Base-by-base conservation (phyloP, 108 stramenopile species). In the Asterionellopsis glacialis region DNA sequence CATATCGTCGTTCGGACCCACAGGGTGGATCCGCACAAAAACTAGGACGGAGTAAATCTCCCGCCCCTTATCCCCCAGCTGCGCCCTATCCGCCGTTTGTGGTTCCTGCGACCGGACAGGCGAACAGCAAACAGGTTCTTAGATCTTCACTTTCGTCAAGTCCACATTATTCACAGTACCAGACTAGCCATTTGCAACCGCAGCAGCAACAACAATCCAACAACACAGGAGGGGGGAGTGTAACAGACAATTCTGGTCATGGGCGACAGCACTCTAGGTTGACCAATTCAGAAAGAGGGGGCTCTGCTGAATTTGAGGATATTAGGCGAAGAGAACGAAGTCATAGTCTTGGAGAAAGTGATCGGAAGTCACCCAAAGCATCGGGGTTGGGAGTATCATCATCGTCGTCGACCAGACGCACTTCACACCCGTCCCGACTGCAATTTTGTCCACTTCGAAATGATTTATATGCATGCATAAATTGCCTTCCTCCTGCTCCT, bases 11-110 rank as follows among this genome's bases (percentile, higher is more conserved):
- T 5, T 33, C 33, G 7, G 33, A 33, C 7, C 33, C 33, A 7
- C 33, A 33, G 7, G 33, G 5, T 33, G 2, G 5, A 33, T 33
- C 33, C 7, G 33, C 33, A 33, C 33, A 33, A 7, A 2, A 33
- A 33, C 33, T 2, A 7, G 33, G 5, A 33, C 33, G 33, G 33
- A 33, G 33, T 7, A 33, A 33, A 7, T 33, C 33, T 33, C 33
- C 33, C 7, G 33, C 33, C 2, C 33, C 33, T 7, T 33, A 54
- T 54, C 24, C 22, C 11, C 71, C 71, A 54, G 58, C 55, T 39
- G 71, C 71, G 15, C 65, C 64, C 4, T 72, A 66, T 63, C 69
- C 69, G 14, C 69, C 69, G 21, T 33, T 63, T 70, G 69, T 21
- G 27, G 41, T 69, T 44, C 54, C 13, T 16, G 23, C 42, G 42